phyloP scores from a whole-genome alignment of 1,284 basidiomycete genomes.

The Xerocomus amazonicus region DNA sequence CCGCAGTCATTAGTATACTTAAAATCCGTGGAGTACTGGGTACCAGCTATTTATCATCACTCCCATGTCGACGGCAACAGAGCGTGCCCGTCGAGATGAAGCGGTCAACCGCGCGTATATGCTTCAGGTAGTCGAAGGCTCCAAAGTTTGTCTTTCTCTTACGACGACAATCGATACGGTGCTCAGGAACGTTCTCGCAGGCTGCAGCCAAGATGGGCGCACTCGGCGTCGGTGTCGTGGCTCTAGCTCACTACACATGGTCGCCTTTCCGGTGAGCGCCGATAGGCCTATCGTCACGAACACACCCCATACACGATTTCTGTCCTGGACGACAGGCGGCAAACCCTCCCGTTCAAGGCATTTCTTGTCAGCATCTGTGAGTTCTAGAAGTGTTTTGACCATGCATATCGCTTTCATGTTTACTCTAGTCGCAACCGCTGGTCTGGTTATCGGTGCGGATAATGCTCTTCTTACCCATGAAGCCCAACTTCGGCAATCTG shows the following conservation, averaged over 20 bases:
- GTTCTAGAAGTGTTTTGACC: slow-evolving; percentile 12
- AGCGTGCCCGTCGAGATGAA: slow-evolving; percentile 44
- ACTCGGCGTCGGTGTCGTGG: slow-evolving; percentile 58
- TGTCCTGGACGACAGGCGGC: slow-evolving; percentile 46
- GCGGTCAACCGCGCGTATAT: slow-evolving; percentile 53
- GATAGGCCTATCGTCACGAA: background rate
- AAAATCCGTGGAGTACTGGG: no score
- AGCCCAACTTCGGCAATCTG: slow-evolving; percentile 56
- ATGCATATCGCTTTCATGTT: slow-evolving; percentile 1
- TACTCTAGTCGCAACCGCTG: slow-evolving; percentile 54
- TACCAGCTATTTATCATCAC: background rate
- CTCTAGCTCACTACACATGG: slow-evolving; percentile 71
- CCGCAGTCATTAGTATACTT: background rate
- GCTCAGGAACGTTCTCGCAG: slow-evolving; percentile 33
- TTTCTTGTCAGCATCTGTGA: slow-evolving; percentile 65
- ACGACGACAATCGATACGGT: background rate
- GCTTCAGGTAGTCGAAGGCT: slow-evolving; percentile 52
- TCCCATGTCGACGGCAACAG: slow-evolving; percentile 36
- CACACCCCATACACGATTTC: background rate
- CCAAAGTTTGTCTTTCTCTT: slow-evolving; percentile 36
- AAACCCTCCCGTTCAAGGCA: slow-evolving; percentile 78
- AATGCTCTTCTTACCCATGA: slow-evolving; percentile 72
- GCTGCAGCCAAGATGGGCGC: slow-evolving; percentile 53
- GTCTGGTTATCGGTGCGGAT: slow-evolving; percentile 75
- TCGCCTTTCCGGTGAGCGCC: slow-evolving; percentile 66